Evolutionary conservation across 805 yeast species (phyloP).

Genomic region (Ogataea salicorniae): DNA sequence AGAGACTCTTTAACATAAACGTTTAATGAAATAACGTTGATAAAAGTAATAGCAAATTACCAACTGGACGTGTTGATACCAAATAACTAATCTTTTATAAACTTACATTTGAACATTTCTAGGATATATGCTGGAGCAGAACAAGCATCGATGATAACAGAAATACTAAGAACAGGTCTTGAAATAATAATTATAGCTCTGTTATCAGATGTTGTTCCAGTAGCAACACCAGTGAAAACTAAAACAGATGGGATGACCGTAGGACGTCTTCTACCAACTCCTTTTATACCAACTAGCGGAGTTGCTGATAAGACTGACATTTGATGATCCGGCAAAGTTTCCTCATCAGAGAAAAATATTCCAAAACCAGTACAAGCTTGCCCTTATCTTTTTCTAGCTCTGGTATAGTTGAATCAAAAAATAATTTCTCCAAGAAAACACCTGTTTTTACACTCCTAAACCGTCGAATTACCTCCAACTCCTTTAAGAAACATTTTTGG

Average conservation of each 20-base stretch:
- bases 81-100: slow-evolving; percentile 25
- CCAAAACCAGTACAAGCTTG: too few relatives aligned
- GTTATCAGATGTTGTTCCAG: slow-evolving; percentile 35
- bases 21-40: slow-evolving; percentile 27
- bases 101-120: slow-evolving; percentile 29
- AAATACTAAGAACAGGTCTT: slow-evolving; percentile 34
- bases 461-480: too few relatives aligned
- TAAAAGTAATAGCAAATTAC: slow-evolving; percentile 27
- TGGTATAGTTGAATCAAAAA: too few relatives aligned
- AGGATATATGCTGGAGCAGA: slow-evolving; percentile 33
- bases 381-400: too few relatives aligned
- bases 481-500: too few relatives aligned
- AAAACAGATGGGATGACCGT: slow-evolving; percentile 24
- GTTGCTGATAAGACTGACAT: slow-evolving; percentile 6
- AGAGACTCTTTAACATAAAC: slow-evolving; percentile 11
- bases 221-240: slow-evolving; percentile 30
- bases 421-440: too few relatives aligned
- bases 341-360: too few relatives aligned
- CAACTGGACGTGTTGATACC: slow-evolving; percentile 28
- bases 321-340: too few relatives aligned
- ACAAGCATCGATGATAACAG: slow-evolving; percentile 26
- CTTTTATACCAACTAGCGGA: slow-evolving; percentile 17
- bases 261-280: slow-evolving; percentile 28
- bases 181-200: slow-evolving; percentile 34
- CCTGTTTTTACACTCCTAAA: too few relatives aligned